These are phyloP conservation scores for Elsinoe necatrix DNA, from an alignment of 2,329 filamentous ascomycete genomes.

Conservation along the genomic window DNA sequence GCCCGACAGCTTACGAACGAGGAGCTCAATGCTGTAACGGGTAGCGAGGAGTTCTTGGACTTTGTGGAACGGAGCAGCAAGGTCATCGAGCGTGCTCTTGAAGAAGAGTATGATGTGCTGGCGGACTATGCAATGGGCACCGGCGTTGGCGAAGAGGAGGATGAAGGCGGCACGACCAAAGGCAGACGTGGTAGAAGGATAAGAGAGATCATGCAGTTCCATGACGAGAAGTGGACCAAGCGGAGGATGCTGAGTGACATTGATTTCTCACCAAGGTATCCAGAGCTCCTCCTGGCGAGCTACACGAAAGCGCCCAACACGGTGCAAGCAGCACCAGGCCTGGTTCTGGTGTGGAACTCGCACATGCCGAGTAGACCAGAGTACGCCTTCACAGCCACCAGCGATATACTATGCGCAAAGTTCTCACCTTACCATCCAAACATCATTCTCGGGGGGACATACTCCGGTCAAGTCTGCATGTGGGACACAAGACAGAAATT, in stretches of 20 bases:
- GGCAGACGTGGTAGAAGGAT: conserved; percentile 66
- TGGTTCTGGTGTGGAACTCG: conserved; percentile 95
- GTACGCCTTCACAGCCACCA: conserved; percentile 93
- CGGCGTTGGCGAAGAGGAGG: conserved; percentile 71
- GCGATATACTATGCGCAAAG: conserved; percentile 87
- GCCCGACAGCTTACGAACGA: conserved; percentile 71
- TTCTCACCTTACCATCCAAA: conserved; percentile 99
- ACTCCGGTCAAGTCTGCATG: conserved; percentile 89
- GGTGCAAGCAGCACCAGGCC: conserved; percentile 83
- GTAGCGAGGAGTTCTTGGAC: conserved; percentile 85
- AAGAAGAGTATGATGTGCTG: conserved; percentile 92
- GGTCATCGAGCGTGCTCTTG: conserved; percentile 89
- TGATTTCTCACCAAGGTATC: conserved; percentile 89
- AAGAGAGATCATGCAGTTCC: conserved; percentile 87
- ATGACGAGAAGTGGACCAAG: conserved; percentile 91
- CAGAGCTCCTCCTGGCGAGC: conserved; percentile 82
- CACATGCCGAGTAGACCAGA: conserved; percentile 91
- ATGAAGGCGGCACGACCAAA: conserved; percentile 57
- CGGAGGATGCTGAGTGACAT: conserved; percentile 95
- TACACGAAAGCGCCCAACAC: conserved; percentile 66
- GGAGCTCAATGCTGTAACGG: conserved; percentile 81
- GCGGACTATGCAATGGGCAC: conserved; percentile 81
- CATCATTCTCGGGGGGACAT: conserved; percentile 88
- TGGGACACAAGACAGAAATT: conserved; percentile 85
- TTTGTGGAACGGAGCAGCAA: conserved; percentile 95